Percentiles rank a stretch among this genome's conserved stretches.
These are phyloP conservation scores for Psilocybe azurescens DNA, from an alignment of 768 basidiomycete species.

Conservation along the genomic window DNA sequence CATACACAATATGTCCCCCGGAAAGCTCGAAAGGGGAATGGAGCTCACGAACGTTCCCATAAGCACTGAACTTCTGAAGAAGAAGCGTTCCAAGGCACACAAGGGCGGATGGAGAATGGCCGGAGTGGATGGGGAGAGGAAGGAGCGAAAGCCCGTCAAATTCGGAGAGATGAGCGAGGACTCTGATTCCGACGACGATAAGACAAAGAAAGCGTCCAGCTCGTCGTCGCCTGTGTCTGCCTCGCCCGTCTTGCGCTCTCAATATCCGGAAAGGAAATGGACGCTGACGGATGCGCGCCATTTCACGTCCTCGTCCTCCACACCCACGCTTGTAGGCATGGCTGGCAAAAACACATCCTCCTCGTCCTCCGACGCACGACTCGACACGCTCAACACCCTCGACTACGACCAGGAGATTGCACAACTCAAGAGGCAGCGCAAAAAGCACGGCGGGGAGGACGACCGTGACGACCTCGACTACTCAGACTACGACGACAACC, in stretches of 20 bases:
- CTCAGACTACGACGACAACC: slow-evolving; percentile 57
- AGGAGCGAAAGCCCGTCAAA: slow-evolving; percentile 37
- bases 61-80: slow-evolving; percentile 31
- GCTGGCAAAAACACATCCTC: not conserved
- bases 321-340: slow-evolving; percentile 34
- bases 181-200: slow-evolving; percentile 36
- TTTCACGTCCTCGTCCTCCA: slow-evolving; percentile 25
- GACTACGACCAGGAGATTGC: slow-evolving; percentile 49
- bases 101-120: slow-evolving; percentile 12
- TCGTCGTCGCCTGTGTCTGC: slow-evolving; percentile 18
- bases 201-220: slow-evolving; percentile 3
- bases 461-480: slow-evolving; percentile 26
- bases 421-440: slow-evolving; percentile 35
- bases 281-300: slow-evolving; percentile 9
- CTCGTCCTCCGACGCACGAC: slow-evolving; percentile 5
- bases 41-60: slow-evolving; percentile 18
- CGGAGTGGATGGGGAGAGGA: slow-evolving; percentile 12
- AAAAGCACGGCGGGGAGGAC: slow-evolving; percentile 12
- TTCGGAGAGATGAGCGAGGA: slow-evolving; percentile 30
- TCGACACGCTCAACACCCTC: slow-evolving; percentile 16
- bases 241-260: slow-evolving; percentile 9
- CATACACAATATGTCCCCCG: slow-evolving; percentile 16
- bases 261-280: slow-evolving; percentile 17
- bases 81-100: slow-evolving; percentile 25
- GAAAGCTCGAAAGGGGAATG: slow-evolving; percentile 4